Evolutionary conservation across 2,329 filamentous ascomycete genomes (phyloP).

Genomic region (Neofusicoccum laricinum): DNA sequence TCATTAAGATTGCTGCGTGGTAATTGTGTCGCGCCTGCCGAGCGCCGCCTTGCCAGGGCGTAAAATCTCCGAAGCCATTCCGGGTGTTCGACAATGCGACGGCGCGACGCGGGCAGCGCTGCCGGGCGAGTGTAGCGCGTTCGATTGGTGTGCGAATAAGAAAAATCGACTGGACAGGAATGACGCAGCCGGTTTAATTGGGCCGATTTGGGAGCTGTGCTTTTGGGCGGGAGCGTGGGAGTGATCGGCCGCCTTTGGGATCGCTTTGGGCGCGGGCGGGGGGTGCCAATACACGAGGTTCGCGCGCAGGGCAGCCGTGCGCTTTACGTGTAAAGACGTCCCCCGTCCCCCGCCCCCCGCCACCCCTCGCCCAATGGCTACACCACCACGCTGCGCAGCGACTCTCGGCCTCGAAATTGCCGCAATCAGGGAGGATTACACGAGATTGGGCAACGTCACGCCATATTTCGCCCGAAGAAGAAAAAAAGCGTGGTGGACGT

Average conservation of each 20-base stretch:
- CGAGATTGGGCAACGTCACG: too few relatives aligned
- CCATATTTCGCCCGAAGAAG: too few relatives aligned
- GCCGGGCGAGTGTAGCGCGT: not conserved
- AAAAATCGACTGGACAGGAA: not conserved
- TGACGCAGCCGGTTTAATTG: not conserved
- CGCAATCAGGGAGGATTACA: too few relatives aligned
- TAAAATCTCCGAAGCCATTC: not conserved
- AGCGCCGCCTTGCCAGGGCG: not conserved
- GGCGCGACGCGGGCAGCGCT: too few relatives aligned
- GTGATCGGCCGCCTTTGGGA: not conserved
- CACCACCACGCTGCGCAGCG: too few relatives aligned
- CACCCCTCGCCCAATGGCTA: too few relatives aligned
- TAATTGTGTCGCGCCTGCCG: not conserved
- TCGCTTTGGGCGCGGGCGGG: not conserved
- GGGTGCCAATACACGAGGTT: too few relatives aligned
- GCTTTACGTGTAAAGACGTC: too few relatives aligned
- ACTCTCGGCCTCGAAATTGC: too few relatives aligned
- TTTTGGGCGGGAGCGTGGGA: not conserved
- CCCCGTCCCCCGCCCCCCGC: too few relatives aligned
- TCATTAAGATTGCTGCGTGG: not conserved
- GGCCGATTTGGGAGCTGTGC: not conserved
- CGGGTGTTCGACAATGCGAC: not conserved
- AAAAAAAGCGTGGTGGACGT: too few relatives aligned
- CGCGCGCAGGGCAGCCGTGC: too few relatives aligned
- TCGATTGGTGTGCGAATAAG: not conserved